Evolutionary conservation across 805 yeast species (phyloP).

Genomic region (Wickerhamomyces chaumierensis): DNA sequence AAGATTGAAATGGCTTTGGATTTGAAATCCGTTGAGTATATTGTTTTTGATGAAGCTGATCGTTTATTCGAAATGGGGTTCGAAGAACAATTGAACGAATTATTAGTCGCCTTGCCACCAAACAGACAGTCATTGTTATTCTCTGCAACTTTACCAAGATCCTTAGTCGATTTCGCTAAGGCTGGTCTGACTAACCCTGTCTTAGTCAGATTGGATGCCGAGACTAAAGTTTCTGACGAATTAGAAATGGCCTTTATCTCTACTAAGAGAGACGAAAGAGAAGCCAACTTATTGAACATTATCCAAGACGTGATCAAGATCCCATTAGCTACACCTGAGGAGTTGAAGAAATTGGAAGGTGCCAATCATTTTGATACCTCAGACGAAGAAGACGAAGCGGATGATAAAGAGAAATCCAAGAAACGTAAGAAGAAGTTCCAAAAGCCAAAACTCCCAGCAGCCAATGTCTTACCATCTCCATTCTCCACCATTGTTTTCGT

Average conservation of each 20-base stretch:
- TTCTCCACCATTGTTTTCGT: slow-evolving; percentile 87
- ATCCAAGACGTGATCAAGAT: slow-evolving; percentile 77
- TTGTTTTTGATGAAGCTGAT: slow-evolving; percentile 96
- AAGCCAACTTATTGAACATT: slow-evolving; percentile 69
- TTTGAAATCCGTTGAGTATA: slow-evolving; percentile 72
- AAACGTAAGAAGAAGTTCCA: slow-evolving; percentile 25
- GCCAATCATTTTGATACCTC: slow-evolving; percentile 30
- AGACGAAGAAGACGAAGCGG: slow-evolving; percentile 42
- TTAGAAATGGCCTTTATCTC: slow-evolving; percentile 83
- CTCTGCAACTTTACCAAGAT: slow-evolving; percentile 89
- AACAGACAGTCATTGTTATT: slow-evolving; percentile 81
- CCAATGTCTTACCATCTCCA: slow-evolving; percentile 75
- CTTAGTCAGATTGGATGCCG: slow-evolving; percentile 86
- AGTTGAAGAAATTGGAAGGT: slow-evolving; percentile 39
- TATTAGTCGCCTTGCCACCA: slow-evolving; percentile 73
- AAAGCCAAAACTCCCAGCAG: slow-evolving; percentile 58
- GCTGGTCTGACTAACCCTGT: slow-evolving; percentile 93
- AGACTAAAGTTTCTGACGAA: slow-evolving; percentile 79
- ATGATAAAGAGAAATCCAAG: slow-evolving; percentile 24
- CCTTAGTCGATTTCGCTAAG: slow-evolving; percentile 91
- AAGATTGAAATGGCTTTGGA: slow-evolving; percentile 92
- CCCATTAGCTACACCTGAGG: slow-evolving; percentile 69
- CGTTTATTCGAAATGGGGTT: slow-evolving; percentile 94
- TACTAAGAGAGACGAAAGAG: slow-evolving; percentile 77
- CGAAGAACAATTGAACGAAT: slow-evolving; percentile 83